Base-by-base conservation (phyloP, 495 filamentous ascomycete species). In the Penicillium silybi region DNA sequence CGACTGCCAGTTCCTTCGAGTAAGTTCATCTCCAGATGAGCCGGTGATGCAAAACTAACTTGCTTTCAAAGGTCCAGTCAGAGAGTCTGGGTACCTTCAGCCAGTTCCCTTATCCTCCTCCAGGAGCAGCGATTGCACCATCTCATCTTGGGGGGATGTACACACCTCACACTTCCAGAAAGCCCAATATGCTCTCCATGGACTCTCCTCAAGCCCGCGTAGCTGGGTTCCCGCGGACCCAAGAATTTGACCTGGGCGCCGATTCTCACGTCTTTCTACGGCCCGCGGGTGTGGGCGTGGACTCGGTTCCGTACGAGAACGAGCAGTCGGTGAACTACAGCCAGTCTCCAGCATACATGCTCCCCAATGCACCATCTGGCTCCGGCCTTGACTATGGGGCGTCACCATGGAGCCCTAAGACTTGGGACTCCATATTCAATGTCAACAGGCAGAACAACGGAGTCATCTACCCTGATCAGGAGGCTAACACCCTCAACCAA, bases 1-100 rank as follows among this genome's bases (percentile, higher is more conserved):
- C 16, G 72, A 74, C 20, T 96, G 91, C 68, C 82, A 84, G 40
- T 96, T 95, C 61, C 70, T 90, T 44, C 80, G 90, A 71, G 90
- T 95, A 81, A 72, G 73, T 60, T 27, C 0, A 18, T n/a, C 26
- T 32, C 16, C 29, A 41, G 34, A 42, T 0, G 3, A 27, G 11
- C n/a, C 16, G 3, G 37, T 6, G n/a, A 16, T 27, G 11, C 3
- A 29, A 18, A 18, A 10, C 50, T 44, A 3, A 47, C 26, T 6
- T 29, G 17, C 7, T 20, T 26, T 2, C 17, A 18, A 41, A 27
- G 29, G 61, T 64, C 40, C 54, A 57, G 34, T 62, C 62, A 29
- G 46, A 49, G 29, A 23, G n/a, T 16, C n/a, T 45, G 43, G 47
- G 64, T 52, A 56, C 65, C 42, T 66, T 64, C 43, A 48, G 41